Conservation (phyloP, 1,284 basidiomycete genomes). For the Boletellus sp. region DNA sequence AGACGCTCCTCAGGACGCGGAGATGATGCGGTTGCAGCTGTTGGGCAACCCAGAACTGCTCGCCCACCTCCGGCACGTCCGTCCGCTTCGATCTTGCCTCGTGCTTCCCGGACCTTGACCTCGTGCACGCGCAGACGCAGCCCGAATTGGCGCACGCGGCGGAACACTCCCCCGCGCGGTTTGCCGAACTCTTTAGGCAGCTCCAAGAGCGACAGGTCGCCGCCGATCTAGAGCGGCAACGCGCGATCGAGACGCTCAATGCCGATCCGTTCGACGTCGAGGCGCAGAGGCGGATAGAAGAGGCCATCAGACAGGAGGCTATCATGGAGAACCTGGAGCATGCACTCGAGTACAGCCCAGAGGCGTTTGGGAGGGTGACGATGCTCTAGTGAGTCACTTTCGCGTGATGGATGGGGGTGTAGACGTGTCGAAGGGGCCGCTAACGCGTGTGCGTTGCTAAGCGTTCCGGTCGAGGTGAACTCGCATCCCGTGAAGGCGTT, state of each 20-base stretch:
- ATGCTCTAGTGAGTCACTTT: constrained; percentile 84
- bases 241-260: constrained; percentile 69
- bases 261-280: constrained; percentile 89
- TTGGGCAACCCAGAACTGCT: constrained; percentile 82
- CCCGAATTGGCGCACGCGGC: constrained; percentile 80
- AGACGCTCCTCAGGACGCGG: constrained; percentile 72
- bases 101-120: background rate
- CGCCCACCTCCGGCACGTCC: constrained; percentile 67
- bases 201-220: constrained; percentile 56
- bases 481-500: constrained; percentile 90
- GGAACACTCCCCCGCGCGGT: constrained; percentile 62
- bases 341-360: constrained; percentile 89
- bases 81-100: constrained; percentile 17
- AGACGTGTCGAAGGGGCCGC: too few relatives aligned
- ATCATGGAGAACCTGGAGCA: constrained; percentile 91
- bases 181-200: constrained; percentile 69
- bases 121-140: constrained; percentile 57
- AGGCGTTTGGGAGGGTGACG: constrained; percentile 89
- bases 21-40: constrained; percentile 86
- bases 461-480: constrained; percentile 88
- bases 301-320: constrained; percentile 86
- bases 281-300: constrained; percentile 90
- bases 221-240: constrained; percentile 53
- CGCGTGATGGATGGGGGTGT: background rate
- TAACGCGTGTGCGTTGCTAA: constrained; percentile 30